Evolutionary conservation across 306 rosid genomes (phyloP).

Genomic region (Herpetospermum pedunculosum): DNA sequence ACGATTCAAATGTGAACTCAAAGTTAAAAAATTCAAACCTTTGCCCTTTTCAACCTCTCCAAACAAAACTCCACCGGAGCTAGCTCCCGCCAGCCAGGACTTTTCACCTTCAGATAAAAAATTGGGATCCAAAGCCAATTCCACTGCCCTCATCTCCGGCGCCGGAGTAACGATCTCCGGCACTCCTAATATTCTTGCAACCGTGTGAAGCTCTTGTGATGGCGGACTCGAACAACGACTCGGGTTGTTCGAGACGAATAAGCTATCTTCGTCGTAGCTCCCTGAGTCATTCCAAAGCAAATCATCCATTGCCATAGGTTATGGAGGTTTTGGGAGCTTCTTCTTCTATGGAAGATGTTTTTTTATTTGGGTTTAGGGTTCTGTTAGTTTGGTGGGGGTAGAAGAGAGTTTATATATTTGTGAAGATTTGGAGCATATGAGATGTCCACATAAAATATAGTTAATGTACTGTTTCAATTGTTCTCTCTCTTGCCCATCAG

Average conservation of each 20-base stretch:
- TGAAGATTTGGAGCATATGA: too few species aligned
- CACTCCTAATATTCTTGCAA: background rate
- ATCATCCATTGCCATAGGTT: slow-evolving; percentile 32
- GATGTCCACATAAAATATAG: too few species aligned
- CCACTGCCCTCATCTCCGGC: background rate
- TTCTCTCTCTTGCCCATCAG: too few species aligned
- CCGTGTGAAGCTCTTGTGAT: background rate
- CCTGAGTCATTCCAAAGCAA: slow-evolving; percentile 38
- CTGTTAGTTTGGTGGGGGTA: slow-evolving; percentile 60
- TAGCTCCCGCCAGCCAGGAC: background rate
- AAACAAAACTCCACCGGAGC: background rate
- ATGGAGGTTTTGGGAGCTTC: background rate
- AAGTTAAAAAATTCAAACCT: background rate
- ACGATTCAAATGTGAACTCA: background rate
- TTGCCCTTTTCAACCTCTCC: background rate
- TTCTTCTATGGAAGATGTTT: background rate
- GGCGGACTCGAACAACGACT: background rate
- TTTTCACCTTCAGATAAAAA: background rate
- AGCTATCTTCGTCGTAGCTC: background rate
- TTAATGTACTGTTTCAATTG: too few species aligned
- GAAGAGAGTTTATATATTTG: too few species aligned
- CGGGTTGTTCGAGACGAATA: background rate
- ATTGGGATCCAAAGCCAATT: background rate
- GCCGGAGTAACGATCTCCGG: background rate
- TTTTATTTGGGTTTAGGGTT: slow-evolving; percentile 20